These are phyloP conservation scores for Cladosporium sp. DNA, from an alignment of 2,329 filamentous ascomycete species.

Conservation along the genomic window DNA sequence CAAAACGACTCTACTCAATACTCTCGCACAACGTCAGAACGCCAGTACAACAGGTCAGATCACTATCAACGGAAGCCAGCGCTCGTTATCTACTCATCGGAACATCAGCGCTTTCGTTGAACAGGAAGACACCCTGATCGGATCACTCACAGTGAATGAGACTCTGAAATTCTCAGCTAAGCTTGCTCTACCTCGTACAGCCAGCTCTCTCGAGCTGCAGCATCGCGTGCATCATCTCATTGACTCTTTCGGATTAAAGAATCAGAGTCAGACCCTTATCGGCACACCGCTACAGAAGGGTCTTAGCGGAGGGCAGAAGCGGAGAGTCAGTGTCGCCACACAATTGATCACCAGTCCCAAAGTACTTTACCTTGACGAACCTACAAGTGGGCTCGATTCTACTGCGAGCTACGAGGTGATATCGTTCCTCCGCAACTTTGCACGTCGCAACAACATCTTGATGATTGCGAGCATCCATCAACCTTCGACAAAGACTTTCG, in stretches of 20 bases:
- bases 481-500: constrained; percentile 70
- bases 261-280: constrained; percentile 64
- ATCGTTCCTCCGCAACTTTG: constrained; percentile 61
- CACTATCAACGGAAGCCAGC: constrained; percentile 56
- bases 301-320: constrained; percentile 77
- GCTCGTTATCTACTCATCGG: constrained; percentile 32
- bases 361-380: constrained; percentile 76
- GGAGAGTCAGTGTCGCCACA: constrained; percentile 70
- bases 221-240: constrained; percentile 60
- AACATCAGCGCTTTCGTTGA: constrained; percentile 71
- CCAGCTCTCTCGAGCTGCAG: constrained; percentile 51
- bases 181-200: constrained; percentile 49
- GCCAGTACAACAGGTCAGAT: constrained; percentile 48
- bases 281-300: constrained; percentile 77
- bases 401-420: constrained; percentile 70
- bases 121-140: constrained; percentile 78
- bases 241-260: constrained; percentile 64
- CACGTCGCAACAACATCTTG: constrained; percentile 56
- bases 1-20: constrained; percentile 78
- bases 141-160: constrained; percentile 71
- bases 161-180: constrained; percentile 71
- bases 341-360: constrained; percentile 74
- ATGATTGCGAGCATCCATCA: constrained; percentile 69
- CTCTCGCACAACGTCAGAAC: constrained; percentile 60
- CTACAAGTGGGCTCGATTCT: constrained; percentile 76